A percentile compares a stretch with the other conserved stretches of the same genome.
Evolutionary conservation across 2,329 filamentous ascomycete species (phyloP).

Genomic region (Botrytis medusae): DNA sequence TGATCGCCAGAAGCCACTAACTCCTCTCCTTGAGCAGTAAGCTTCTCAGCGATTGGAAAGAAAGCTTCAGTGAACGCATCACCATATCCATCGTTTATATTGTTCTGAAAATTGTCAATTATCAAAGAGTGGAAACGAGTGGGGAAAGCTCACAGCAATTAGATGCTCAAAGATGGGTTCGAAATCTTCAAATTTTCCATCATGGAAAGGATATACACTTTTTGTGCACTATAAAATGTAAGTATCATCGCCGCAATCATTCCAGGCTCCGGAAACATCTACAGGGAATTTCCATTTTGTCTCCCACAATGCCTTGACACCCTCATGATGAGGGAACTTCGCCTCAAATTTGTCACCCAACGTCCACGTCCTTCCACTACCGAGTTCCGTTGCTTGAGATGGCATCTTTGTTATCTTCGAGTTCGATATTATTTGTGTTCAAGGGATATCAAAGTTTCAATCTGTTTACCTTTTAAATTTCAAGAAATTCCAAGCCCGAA

Average conservation of each 20-base stretch:
- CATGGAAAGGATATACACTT: constrained; percentile 73
- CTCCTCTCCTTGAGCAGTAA: constrained; percentile 54
- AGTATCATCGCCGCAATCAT: not conserved
- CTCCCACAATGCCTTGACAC: constrained; percentile 66
- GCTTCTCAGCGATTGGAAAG: constrained; percentile 58
- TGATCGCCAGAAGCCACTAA: constrained; percentile 50
- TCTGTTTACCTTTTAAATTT: not conserved
- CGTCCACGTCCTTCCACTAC: constrained; percentile 18
- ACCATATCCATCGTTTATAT: constrained; percentile 65
- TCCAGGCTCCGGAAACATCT: constrained; percentile 31
- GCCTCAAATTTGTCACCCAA: constrained; percentile 21
- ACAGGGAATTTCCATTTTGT: constrained; percentile 73
- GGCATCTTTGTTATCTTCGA: not conserved
- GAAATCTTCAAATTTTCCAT: constrained; percentile 67
- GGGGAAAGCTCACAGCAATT: constrained; percentile 47
- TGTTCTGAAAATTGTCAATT: constrained; percentile 42
- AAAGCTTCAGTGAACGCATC: constrained; percentile 64
- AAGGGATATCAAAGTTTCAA: not conserved
- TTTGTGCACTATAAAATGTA: constrained; percentile 49
- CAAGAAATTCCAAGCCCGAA: not conserved
- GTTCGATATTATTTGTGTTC: not conserved
- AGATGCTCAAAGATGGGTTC: constrained; percentile 65
- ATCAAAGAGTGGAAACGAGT: not conserved
- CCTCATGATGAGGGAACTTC: constrained; percentile 31
- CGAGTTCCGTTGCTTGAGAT: constrained; percentile 11